Evolutionary conservation across 805 yeast genomes (phyloP).

Genomic region (Suhomyces sp.): DNA sequence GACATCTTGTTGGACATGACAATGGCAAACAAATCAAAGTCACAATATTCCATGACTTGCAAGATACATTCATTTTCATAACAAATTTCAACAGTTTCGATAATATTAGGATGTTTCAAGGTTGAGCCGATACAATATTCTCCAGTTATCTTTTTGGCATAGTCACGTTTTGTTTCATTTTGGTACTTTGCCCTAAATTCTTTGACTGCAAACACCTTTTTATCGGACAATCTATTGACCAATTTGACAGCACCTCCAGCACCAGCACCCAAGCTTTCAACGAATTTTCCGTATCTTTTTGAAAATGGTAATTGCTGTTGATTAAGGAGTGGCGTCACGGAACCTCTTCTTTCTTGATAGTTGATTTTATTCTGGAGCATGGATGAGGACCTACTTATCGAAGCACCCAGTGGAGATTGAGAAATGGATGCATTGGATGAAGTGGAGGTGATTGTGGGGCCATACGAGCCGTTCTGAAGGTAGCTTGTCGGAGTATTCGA

Average conservation of each 20-base stretch:
- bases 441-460: conserved; percentile 23
- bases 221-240: conserved; percentile 65
- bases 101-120: conserved; percentile 83
- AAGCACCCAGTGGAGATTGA: conserved; percentile 32
- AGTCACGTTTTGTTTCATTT: conserved; percentile 77
- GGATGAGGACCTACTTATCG: conserved; percentile 32
- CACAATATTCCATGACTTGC: conserved; percentile 95
- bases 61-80: conserved; percentile 83
- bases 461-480: conserved; percentile 20
- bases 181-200: conserved; percentile 79
- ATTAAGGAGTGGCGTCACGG: conserved; percentile 30
- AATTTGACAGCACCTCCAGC: conserved; percentile 91
- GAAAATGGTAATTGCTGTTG: conserved; percentile 53
- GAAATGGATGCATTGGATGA: conserved; percentile 36
- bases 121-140: conserved; percentile 95
- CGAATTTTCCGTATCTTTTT: conserved; percentile 76
- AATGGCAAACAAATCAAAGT: conserved; percentile 87
- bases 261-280: conserved; percentile 89
- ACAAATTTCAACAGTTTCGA: conserved; percentile 87
- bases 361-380: conserved; percentile 29
- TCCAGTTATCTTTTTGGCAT: conserved; percentile 87
- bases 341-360: conserved; percentile 36
- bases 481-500: conserved; percentile 7
- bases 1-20: conserved; percentile 93
- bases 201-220: conserved; percentile 82